Percentiles rank a stretch among this genome's conserved stretches.
phyloP scores from a whole-genome alignment of 768 basidiomycete species.

The Kwoniella mangroviensis region DNA sequence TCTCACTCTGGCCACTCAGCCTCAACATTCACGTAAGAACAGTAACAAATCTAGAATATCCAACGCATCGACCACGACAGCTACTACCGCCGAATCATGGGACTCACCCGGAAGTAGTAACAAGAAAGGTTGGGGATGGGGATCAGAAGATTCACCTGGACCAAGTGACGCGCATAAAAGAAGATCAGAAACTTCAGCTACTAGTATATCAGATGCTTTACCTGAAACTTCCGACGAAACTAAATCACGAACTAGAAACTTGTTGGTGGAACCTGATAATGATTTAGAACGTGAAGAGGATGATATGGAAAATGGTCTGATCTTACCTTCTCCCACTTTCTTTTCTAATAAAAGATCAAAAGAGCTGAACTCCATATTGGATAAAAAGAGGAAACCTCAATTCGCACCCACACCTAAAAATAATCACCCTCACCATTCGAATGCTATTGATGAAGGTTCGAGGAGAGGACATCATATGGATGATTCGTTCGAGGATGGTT shows the following conservation, averaged over 20 bases:
- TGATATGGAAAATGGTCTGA: conserved; percentile 50
- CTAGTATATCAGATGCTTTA: conserved; percentile 34
- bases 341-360: conserved; percentile 42
- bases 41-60: conserved; percentile 24
- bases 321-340: conserved; percentile 47
- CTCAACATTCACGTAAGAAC: conserved; percentile 9
- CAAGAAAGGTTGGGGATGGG: conserved; percentile 32
- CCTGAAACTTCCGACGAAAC: conserved; percentile 16
- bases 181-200: conserved; percentile 44
- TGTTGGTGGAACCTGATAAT: conserved; percentile 19
- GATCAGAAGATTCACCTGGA: conserved; percentile 31
- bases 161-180: conserved; percentile 17
- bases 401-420: conserved; percentile 21
- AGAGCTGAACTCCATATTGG: conserved; percentile 53
- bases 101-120: conserved; percentile 38
- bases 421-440: conserved; percentile 8
- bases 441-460: conserved; percentile 6
- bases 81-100: conserved; percentile 32
- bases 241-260: neutral
- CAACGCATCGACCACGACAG: conserved; percentile 29
- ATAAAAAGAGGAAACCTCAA: conserved; percentile 51
- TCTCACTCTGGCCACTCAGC: conserved; percentile 41
- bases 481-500: conserved; percentile 55
- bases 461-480: conserved; percentile 27
- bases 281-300: conserved; percentile 41